phyloP scores from a whole-genome alignment of 2,329 filamentous ascomycete genomes.

The Aspergillus sp. region DNA sequence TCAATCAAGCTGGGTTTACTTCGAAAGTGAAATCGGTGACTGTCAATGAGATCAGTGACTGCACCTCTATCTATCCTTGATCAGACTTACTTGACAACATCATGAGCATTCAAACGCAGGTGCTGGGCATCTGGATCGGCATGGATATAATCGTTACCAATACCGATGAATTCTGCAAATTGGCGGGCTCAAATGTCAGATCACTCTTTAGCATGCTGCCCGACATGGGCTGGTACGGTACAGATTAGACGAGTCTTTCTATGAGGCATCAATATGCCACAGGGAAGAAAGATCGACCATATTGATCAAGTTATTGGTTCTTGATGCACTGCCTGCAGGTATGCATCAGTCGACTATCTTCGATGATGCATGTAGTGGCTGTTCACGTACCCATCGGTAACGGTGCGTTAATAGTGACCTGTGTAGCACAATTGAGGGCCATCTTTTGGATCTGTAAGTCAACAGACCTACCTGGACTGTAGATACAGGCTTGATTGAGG shows the following conservation, averaged over 20 bases:
- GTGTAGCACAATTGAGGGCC: background rate
- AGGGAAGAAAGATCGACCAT: conserved; percentile 22
- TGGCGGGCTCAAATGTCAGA: conserved; percentile 25
- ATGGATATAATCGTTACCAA: conserved; percentile 39
- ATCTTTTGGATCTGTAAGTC: background rate
- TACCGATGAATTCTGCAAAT: conserved; percentile 30
- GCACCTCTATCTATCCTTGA: background rate
- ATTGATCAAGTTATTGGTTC: conserved; percentile 29
- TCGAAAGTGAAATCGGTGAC: conserved; percentile 34
- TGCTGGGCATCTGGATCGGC: conserved; percentile 33
- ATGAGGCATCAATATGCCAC: background rate
- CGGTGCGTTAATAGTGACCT: conserved; percentile 28
- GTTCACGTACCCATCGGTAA: conserved; percentile 24
- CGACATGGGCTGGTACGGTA: conserved; percentile 28
- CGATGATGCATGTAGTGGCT: background rate
- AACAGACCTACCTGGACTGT: conserved; percentile 26
- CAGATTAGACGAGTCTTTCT: background rate
- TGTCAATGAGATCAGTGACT: conserved; percentile 9
- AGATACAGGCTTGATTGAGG: conserved; percentile 35
- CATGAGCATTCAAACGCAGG: conserved; percentile 36
- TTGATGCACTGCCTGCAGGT: conserved; percentile 29
- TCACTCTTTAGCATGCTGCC: conserved; percentile 31
- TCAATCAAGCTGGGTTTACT: conserved; percentile 13
- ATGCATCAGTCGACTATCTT: background rate
- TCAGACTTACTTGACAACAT: conserved; percentile 32